These are phyloP conservation scores for Termitomyces sp. DNA, from an alignment of 768 basidiomycete species.

Conservation along the genomic window DNA sequence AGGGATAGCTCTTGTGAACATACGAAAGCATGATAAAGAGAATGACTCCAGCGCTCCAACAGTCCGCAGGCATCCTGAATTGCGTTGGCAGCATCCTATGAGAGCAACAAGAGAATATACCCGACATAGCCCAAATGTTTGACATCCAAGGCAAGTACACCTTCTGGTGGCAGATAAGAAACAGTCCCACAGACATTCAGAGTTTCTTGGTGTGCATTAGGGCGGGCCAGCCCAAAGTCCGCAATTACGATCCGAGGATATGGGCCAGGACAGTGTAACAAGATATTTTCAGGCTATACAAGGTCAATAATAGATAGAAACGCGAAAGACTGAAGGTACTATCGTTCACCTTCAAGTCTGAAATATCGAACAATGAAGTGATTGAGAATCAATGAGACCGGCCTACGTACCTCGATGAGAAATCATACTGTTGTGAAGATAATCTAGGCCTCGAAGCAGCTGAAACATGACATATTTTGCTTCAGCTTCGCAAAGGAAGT, in stretches of 20 bases:
- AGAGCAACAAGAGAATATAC: conserved; percentile 18
- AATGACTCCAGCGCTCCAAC: conserved; percentile 83
- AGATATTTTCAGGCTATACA: conserved; percentile 74
- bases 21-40: conserved; percentile 82
- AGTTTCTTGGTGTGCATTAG: conserved; percentile 74
- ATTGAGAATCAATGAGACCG: not conserved
- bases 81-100: not conserved
- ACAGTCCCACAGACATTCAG: conserved; percentile 86
- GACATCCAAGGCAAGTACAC: conserved; percentile 71
- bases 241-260: conserved; percentile 83
- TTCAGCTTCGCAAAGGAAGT: conserved; percentile 68
- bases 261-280: conserved; percentile 72
- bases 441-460: conserved; percentile 61
- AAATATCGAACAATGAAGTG: not conserved
- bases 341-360: conserved; percentile 17
- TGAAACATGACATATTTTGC: conserved; percentile 84
- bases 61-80: conserved; percentile 79
- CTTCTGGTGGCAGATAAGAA: conserved; percentile 82
- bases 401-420: conserved; percentile 66
- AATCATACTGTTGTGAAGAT: conserved; percentile 66
- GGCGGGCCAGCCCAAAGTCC: conserved; percentile 82
- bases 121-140: conserved; percentile 65
- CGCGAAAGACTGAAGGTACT: not conserved
- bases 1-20: conserved; percentile 20
- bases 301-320: not conserved